These are phyloP conservation scores for Yarrowia deformans DNA, from an alignment of 805 yeast species.

Conservation along the genomic window DNA sequence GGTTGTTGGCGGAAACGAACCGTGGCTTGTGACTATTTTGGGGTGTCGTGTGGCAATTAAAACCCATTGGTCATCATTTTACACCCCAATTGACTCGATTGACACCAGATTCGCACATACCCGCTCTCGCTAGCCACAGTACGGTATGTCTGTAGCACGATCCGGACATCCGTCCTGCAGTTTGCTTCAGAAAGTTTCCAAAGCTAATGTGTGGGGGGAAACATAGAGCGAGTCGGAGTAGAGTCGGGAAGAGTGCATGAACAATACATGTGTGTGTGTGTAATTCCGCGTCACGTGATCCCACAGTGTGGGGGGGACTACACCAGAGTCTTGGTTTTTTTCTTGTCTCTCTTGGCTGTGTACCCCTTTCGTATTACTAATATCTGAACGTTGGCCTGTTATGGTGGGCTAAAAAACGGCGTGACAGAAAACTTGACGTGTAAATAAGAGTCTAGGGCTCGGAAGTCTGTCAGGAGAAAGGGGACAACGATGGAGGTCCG, in stretches of 20 bases:
- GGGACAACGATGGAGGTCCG: too few relatives aligned
- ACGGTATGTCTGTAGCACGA: neutral
- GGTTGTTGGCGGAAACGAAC: slow-evolving; percentile 19
- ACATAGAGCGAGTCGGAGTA: slow-evolving; percentile 14
- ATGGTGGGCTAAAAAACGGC: too few relatives aligned
- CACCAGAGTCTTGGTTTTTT: neutral
- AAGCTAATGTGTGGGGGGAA: slow-evolving; percentile 27
- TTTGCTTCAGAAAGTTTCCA: slow-evolving; percentile 30
- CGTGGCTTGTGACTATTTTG: too few relatives aligned
- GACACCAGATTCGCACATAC: neutral
- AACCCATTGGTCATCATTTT: neutral
- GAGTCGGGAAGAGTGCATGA: slow-evolving; percentile 10
- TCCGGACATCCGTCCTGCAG: slow-evolving; percentile 39
- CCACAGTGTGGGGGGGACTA: neutral
- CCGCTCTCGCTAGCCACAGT: neutral
- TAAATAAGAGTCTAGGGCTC: too few relatives aligned
- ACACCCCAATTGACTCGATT: neutral
- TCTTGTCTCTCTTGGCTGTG: neutral
- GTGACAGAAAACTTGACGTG: too few relatives aligned
- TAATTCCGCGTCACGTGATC: slow-evolving; percentile 4
- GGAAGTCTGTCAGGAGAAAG: too few relatives aligned
- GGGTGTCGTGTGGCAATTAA: neutral
- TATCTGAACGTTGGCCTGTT: too few relatives aligned
- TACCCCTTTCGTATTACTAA: too few relatives aligned
- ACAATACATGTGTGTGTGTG: neutral